Evolutionary conservation across 75 land plant species (phyloP).

Genomic region (Sequoiadendron giganteum): DNA sequence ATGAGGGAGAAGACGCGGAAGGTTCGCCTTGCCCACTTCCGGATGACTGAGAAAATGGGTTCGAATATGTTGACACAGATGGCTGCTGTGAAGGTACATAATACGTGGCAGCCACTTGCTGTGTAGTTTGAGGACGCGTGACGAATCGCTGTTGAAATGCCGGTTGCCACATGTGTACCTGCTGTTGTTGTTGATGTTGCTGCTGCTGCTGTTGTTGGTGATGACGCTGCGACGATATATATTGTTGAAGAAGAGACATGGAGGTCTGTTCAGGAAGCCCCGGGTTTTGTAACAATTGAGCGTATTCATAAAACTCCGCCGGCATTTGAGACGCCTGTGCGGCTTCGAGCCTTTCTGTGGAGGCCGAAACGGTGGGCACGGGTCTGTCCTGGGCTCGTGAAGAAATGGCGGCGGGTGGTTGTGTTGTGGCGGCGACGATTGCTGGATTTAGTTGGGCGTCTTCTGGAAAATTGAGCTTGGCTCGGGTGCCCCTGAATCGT

Average conservation of each 20-base stretch:
- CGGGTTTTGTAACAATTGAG: background rate
- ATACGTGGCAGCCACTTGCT: background rate
- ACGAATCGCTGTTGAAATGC: background rate
- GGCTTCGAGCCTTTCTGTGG: background rate
- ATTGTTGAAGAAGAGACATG: background rate
- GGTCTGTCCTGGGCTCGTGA: background rate
- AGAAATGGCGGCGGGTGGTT: background rate
- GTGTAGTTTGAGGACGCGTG: background rate
- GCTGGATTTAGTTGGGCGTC: background rate
- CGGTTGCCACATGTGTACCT: background rate
- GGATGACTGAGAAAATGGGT: background rate
- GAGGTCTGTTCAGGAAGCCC: background rate
- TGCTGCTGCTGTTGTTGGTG: background rate
- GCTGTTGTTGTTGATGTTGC: background rate
- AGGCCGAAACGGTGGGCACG: background rate
- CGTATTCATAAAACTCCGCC: background rate
- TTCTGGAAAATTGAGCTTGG: background rate
- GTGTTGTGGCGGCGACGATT: background rate
- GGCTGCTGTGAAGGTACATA: background rate
- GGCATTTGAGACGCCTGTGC: background rate
- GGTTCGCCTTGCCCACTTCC: background rate
- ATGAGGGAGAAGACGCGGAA: background rate
- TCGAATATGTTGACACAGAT: background rate
- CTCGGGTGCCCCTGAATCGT: background rate
- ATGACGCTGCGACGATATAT: background rate